Evolutionary conservation across 495 filamentous ascomycete genomes (phyloP).

Genomic region (Aspergillus leporis): DNA sequence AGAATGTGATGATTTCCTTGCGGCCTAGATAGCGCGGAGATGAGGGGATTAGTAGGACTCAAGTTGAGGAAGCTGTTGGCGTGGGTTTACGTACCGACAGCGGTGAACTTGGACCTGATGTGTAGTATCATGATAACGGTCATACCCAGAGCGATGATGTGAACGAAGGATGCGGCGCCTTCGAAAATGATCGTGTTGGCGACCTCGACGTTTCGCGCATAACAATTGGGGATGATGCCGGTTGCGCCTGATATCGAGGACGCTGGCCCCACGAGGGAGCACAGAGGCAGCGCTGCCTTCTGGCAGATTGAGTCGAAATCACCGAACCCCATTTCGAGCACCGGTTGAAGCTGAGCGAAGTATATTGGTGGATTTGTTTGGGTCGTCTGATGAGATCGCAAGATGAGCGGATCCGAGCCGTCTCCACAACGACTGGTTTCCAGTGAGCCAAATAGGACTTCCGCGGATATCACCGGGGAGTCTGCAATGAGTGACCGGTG

Average conservation of each 20-base stretch:
- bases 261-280: constrained; percentile 74
- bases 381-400: constrained; percentile 6
- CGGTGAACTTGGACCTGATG: constrained; percentile 95
- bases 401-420: constrained; percentile 20
- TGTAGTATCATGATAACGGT: constrained; percentile 96
- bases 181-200: constrained; percentile 99
- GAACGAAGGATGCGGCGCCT: constrained; percentile 85
- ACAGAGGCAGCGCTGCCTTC: constrained; percentile 82
- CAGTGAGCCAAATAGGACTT: constrained; percentile 11
- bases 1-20: constrained; percentile 97
- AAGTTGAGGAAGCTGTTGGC: not conserved
- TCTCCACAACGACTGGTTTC: constrained; percentile 23
- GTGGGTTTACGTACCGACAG: constrained; percentile 73
- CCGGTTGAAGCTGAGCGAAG: not conserved
- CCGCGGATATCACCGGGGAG: not conserved
- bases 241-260: constrained; percentile 63
- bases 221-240: constrained; percentile 88
- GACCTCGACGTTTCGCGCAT: constrained; percentile 90
- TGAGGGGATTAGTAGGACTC: constrained; percentile 8
- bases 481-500: constrained; percentile 14
- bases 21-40: constrained; percentile 59
- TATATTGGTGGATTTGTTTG: constrained; percentile 10
- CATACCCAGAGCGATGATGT: constrained; percentile 90
- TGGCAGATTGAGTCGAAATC: constrained; percentile 85
- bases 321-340: constrained; percentile 74